Percentiles rank a stretch among this genome's conserved stretches.
These are phyloP conservation scores for Neofusicoccum umdonicola DNA, from an alignment of 2,329 filamentous ascomycete genomes.

Conservation along the genomic window DNA sequence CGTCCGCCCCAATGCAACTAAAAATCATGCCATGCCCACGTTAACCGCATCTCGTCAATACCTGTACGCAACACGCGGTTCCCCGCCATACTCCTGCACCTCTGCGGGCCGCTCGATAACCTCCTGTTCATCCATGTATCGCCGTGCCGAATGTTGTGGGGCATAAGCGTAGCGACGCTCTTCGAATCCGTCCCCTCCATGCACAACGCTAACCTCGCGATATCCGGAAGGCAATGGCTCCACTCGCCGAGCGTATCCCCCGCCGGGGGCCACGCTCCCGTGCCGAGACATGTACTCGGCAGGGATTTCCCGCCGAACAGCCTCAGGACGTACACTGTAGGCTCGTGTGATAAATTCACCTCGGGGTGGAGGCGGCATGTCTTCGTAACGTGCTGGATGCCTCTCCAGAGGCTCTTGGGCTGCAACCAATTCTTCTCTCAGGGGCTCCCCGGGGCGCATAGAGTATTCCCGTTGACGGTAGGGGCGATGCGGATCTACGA, in stretches of 20 bases:
- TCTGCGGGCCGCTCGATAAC: constrained; percentile 19
- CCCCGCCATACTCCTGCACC: constrained; percentile 30
- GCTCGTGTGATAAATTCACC: constrained; percentile 32
- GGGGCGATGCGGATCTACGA: constrained; percentile 50
- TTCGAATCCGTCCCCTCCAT: constrained; percentile 28
- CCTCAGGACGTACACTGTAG: constrained; percentile 41
- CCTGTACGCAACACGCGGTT: constrained; percentile 35
- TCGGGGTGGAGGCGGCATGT: constrained; percentile 34
- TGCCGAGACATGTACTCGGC: constrained; percentile 34
- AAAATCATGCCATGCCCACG: neutral
- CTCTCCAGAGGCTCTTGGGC: constrained; percentile 26
- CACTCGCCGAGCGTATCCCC: constrained; percentile 24
- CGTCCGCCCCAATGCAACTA: neutral
- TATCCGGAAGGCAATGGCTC: constrained; percentile 32
- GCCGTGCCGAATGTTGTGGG: constrained; percentile 25
- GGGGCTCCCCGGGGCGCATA: constrained; percentile 43
- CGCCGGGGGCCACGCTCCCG: constrained; percentile 43
- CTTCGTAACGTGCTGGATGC: constrained; percentile 34
- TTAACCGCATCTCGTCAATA: constrained; percentile 25
- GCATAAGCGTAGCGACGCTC: constrained; percentile 33
- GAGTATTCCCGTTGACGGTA: constrained; percentile 61
- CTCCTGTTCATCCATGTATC: constrained; percentile 43
- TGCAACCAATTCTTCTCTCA: constrained; percentile 14
- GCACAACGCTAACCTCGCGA: constrained; percentile 43
- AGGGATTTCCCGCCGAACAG: constrained; percentile 33